Evolutionary conservation across 2,329 filamentous ascomycete genomes (phyloP).

Genomic region (Scedosporium dehoogii): DNA sequence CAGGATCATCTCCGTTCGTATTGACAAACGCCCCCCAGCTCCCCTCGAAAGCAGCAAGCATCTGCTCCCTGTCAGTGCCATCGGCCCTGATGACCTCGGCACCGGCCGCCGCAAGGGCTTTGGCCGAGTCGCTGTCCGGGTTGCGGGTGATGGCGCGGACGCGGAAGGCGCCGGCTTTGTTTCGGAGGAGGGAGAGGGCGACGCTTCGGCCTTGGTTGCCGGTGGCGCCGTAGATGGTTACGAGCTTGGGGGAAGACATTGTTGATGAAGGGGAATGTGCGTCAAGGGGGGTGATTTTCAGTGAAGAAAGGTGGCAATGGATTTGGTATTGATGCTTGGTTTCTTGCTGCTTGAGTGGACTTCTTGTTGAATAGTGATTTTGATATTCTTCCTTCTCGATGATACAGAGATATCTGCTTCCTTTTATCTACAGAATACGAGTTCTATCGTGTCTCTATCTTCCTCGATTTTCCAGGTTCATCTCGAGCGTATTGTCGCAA

Average conservation of each 20-base stretch:
- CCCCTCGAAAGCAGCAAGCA: constrained; percentile 30
- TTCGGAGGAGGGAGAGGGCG: constrained; percentile 26
- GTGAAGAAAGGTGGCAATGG: too few species aligned
- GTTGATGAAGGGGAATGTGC: neutral
- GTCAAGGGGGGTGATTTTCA: neutral
- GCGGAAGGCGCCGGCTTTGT: constrained; percentile 25
- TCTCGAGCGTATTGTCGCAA: neutral
- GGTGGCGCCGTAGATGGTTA: constrained; percentile 30
- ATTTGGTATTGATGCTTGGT: too few species aligned
- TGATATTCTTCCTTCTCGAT: neutral
- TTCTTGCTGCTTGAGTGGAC: neutral
- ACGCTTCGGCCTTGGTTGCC: constrained; percentile 40
- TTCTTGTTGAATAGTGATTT: too few species aligned
- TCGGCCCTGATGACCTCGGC: constrained; percentile 34
- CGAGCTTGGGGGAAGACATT: constrained; percentile 18
- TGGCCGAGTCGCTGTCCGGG: constrained; percentile 26
- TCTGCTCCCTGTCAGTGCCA: constrained; percentile 27
- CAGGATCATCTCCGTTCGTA: constrained; percentile 36
- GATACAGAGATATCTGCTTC: neutral
- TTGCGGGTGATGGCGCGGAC: constrained; percentile 37
- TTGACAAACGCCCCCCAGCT: constrained; percentile 43
- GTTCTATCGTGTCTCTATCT: neutral
- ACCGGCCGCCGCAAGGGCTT: constrained; percentile 26
- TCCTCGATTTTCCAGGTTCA: neutral
- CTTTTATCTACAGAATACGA: neutral